phyloP scores from a whole-genome alignment of 305 asterid species.

The Fraxinus sp. region DNA sequence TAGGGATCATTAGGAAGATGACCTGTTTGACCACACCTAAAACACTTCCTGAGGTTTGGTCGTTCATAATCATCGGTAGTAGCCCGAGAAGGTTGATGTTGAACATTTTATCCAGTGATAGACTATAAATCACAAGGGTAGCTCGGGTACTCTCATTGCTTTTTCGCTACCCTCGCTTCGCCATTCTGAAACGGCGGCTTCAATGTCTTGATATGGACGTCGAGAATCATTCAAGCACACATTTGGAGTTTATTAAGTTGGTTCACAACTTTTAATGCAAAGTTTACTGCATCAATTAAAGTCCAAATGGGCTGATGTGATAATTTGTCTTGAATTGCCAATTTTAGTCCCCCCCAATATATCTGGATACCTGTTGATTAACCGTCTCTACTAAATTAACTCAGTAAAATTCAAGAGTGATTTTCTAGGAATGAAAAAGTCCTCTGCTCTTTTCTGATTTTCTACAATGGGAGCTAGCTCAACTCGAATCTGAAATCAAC shows the following conservation, averaged over 20 bases:
- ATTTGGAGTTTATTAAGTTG: neutral
- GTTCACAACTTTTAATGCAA: neutral
- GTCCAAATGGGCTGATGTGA: neutral
- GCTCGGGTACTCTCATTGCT: neutral
- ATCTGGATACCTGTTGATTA: neutral
- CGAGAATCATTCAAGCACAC: neutral
- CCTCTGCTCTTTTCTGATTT: neutral
- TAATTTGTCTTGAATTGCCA: neutral
- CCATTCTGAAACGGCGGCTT: neutral
- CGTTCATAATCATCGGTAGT: neutral
- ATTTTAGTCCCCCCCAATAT: neutral
- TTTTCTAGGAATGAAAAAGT: neutral
- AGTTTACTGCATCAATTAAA: neutral
- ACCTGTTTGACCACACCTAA: neutral
- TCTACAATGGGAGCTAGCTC: neutral
- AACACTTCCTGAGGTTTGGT: neutral
- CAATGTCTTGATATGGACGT: neutral
- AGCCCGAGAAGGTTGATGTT: neutral
- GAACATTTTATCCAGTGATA: neutral
- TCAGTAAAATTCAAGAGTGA: neutral
- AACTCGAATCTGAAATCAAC: neutral
- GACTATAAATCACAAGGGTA: neutral
- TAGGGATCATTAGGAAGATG: neutral
- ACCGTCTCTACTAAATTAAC: neutral
- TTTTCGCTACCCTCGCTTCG: neutral